Evolutionary conservation across 2,329 filamentous ascomycete species (phyloP).

Genomic region (Cryphonectria parasitica): DNA sequence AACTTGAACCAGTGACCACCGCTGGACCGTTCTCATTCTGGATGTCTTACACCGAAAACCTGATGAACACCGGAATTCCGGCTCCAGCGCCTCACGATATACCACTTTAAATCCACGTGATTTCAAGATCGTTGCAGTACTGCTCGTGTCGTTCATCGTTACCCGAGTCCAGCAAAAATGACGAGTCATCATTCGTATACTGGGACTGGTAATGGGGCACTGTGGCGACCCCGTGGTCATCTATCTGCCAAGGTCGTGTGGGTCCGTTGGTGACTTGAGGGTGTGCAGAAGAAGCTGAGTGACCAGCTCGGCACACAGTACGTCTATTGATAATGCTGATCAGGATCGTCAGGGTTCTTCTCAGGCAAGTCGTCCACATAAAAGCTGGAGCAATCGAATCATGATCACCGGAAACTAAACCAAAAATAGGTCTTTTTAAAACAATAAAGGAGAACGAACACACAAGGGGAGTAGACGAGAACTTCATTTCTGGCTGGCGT

Average conservation of each 20-base stretch:
- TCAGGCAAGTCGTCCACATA: background rate
- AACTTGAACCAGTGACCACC: background rate
- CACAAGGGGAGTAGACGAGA: background rate
- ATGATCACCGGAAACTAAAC: background rate
- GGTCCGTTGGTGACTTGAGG: background rate
- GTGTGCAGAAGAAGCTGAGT: constrained; percentile 10
- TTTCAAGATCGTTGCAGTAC: background rate
- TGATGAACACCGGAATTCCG: background rate
- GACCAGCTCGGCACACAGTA: background rate
- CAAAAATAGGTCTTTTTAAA: background rate
- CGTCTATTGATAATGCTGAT: background rate
- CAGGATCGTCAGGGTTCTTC: background rate
- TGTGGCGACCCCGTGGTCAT: constrained; percentile 6
- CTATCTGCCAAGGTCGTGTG: background rate
- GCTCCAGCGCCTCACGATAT: background rate
- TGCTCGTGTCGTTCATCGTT: background rate
- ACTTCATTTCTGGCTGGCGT: too few relatives aligned
- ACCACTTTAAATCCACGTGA: background rate
- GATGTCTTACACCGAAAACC: background rate
- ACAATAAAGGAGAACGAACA: background rate
- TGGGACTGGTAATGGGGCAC: background rate
- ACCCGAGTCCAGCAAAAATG: background rate
- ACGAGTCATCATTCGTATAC: background rate
- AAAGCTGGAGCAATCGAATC: background rate
- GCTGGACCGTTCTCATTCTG: background rate